These are phyloP conservation scores for Cryphonectria parasitica DNA, from an alignment of 2,329 filamentous ascomycete genomes.

Conservation along the genomic window DNA sequence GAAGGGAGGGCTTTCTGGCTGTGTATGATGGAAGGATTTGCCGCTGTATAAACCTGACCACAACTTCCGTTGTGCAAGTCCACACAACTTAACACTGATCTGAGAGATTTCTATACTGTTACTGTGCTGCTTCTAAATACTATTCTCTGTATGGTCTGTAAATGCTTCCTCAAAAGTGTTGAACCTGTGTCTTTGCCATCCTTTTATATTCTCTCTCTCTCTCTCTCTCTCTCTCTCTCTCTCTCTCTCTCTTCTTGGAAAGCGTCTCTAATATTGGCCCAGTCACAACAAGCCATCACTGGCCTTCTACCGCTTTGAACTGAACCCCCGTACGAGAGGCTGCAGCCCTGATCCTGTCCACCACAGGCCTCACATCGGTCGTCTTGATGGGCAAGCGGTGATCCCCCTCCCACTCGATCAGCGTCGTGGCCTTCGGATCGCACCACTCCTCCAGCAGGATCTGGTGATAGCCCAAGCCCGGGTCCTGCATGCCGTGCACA, in stretches of 20 bases:
- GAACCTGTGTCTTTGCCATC: too few relatives aligned
- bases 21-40: background rate
- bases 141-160: background rate
- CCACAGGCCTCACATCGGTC: slow-evolving; percentile 63
- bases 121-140: background rate
- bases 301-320: background rate
- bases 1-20: background rate
- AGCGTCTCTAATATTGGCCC: too few relatives aligned
- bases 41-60: too few relatives aligned
- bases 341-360: slow-evolving; percentile 36
- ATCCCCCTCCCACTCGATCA: slow-evolving; percentile 75
- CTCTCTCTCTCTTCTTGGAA: too few relatives aligned
- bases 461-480: slow-evolving; percentile 62
- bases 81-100: background rate
- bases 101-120: background rate
- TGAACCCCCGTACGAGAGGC: background rate
- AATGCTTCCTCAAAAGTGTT: background rate
- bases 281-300: background rate
- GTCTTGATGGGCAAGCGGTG: slow-evolving; percentile 73
- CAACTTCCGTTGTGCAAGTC: too few relatives aligned
- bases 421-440: slow-evolving; percentile 51
- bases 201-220: too few relatives aligned
- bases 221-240: too few relatives aligned
- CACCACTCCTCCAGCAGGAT: slow-evolving; percentile 63
- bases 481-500: slow-evolving; percentile 67